Conservation (phyloP, 2,329 filamentous ascomycete genomes). For the Colletotrichum godetiae region DNA sequence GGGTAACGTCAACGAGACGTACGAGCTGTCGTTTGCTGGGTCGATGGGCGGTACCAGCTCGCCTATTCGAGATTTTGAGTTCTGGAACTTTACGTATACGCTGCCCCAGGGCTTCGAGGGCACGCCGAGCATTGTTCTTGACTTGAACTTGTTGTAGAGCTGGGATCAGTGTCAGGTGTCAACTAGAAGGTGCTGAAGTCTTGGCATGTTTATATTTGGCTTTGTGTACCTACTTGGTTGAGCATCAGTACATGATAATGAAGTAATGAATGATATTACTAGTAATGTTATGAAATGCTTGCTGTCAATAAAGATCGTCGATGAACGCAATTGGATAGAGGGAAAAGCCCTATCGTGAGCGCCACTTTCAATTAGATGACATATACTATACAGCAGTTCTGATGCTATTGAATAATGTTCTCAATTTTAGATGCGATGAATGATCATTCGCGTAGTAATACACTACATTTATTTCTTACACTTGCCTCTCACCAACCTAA, state of each 20-base stretch:
- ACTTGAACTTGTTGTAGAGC: slow-evolving; percentile 11
- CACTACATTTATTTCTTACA: slow-evolving; percentile 6
- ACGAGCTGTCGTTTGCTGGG: slow-evolving; percentile 56
- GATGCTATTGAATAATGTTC: not conserved
- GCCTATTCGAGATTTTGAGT: slow-evolving; percentile 53
- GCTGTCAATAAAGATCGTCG: not conserved
- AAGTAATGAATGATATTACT: not conserved
- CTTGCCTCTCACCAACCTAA: not conserved
- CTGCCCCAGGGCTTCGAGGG: slow-evolving; percentile 49
- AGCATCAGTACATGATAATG: not conserved
- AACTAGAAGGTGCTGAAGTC: no score
- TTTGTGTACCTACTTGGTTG: not conserved
- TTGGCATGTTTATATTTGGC: not conserved
- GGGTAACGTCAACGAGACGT: slow-evolving; percentile 55
- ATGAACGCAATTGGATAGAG: no score
- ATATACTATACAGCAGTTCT: not conserved
- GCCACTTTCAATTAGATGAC: no score
- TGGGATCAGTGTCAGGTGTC: no score
- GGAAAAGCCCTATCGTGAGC: no score
- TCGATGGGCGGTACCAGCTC: slow-evolving; percentile 45
- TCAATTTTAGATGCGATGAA: not conserved
- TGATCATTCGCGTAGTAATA: not conserved
- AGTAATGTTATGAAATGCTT: not conserved
- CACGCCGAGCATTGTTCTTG: slow-evolving; percentile 36
- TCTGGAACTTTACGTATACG: slow-evolving; percentile 57